phyloP scores from a whole-genome alignment of 148 eudicot genomes.

The Talinum fruticosum region DNA sequence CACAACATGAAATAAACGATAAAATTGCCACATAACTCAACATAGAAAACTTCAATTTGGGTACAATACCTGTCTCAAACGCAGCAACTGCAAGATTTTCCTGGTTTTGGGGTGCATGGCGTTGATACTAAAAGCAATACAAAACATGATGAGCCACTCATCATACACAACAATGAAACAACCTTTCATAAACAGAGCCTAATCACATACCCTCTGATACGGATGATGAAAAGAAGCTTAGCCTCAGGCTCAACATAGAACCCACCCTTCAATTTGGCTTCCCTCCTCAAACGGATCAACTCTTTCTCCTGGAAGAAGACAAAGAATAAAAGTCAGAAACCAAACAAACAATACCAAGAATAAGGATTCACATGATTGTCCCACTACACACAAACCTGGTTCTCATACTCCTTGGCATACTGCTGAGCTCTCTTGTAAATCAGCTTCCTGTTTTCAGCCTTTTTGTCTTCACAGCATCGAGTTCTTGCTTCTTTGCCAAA shows the following conservation, averaged over 20 bases:
- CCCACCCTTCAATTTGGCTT: conserved; percentile 75
- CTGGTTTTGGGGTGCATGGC: conserved; percentile 76
- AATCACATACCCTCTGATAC: conserved; percentile 64
- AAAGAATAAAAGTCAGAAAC: background rate
- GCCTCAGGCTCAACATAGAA: conserved; percentile 88
- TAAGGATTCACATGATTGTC: background rate
- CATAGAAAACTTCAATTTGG: background rate
- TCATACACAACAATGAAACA: background rate
- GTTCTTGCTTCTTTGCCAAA: conserved; percentile 47
- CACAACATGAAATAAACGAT: background rate
- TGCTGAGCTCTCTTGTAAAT: conserved; percentile 56
- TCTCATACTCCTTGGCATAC: conserved; percentile 69
- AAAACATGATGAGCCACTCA: background rate
- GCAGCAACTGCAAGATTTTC: conserved; percentile 70
- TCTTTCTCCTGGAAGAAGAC: conserved; percentile 46
- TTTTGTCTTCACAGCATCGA: conserved; percentile 49
- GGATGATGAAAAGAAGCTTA: conserved; percentile 65
- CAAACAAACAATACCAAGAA: background rate
- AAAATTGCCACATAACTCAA: background rate
- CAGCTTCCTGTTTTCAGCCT: conserved; percentile 61
- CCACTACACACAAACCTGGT: conserved; percentile 35
- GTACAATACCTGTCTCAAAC: conserved; percentile 63
- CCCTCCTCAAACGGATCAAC: conserved; percentile 58
- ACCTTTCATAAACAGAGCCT: background rate
- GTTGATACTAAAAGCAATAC: conserved; percentile 57